Conservation (phyloP, 495 filamentous ascomycete genomes). For the Penicillium riverlandense region DNA sequence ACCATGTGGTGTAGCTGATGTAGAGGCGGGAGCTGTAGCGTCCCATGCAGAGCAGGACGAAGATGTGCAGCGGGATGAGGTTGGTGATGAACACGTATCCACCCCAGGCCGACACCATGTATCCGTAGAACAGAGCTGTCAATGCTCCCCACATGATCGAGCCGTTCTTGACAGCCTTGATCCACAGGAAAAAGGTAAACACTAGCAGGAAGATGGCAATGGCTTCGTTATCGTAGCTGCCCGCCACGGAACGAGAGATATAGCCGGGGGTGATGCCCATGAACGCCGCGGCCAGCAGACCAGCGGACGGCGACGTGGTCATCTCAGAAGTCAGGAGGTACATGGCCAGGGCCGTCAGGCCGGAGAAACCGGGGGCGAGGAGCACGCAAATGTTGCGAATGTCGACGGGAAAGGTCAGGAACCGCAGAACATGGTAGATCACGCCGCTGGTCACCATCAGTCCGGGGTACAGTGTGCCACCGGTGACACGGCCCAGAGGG, state of each 20-base stretch:
- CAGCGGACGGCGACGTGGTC: conserved; percentile 83
- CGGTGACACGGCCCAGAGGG: conserved; percentile 95
- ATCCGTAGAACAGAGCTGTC: conserved; percentile 95
- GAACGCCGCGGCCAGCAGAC: conserved; percentile 87
- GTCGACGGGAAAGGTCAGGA: conserved; percentile 90
- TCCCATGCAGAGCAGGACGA: conserved; percentile 95
- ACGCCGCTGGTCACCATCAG: conserved; percentile 98
- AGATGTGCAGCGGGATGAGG: conserved; percentile 89
- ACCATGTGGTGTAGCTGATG: conserved; percentile 97
- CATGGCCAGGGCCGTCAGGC: conserved; percentile 85
- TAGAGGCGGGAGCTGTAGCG: conserved; percentile 90
- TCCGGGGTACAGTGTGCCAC: conserved; percentile 95
- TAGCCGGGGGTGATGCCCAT: conserved; percentile 98
- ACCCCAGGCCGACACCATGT: conserved; percentile 99
- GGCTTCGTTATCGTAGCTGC: conserved; percentile 99
- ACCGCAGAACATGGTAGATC: conserved; percentile 90
- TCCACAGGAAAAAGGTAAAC: conserved; percentile 98
- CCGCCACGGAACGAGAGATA: conserved; percentile 94
- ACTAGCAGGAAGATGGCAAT: conserved; percentile 98
- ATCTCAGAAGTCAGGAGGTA: conserved; percentile 98
- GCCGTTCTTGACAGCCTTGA: conserved; percentile 93
- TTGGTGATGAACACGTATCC: conserved; percentile 99
- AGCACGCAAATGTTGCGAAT: conserved; percentile 98
- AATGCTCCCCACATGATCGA: conserved; percentile 94
- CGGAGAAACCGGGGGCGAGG: conserved; percentile 92